Evolutionary conservation across 495 filamentous ascomycete genomes (phyloP).

Genomic region (Aspergillus funiculosus): DNA sequence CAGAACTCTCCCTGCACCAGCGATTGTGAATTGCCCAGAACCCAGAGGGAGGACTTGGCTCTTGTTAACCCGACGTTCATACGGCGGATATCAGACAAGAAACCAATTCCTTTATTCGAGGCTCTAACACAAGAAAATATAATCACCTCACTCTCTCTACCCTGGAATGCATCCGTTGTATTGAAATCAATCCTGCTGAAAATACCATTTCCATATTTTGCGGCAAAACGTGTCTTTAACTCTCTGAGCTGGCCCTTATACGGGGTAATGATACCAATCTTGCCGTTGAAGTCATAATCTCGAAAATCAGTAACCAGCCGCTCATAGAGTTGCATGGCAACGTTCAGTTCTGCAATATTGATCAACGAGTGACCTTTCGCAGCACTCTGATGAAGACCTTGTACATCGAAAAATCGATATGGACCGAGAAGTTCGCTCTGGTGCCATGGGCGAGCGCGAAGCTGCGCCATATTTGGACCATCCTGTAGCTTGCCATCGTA

Average conservation of each 20-base stretch:
- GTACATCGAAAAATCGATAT: slow-evolving; percentile 96
- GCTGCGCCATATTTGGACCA: slow-evolving; percentile 69
- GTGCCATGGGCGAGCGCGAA: slow-evolving; percentile 81
- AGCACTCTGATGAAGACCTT: slow-evolving; percentile 75
- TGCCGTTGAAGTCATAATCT: slow-evolving; percentile 64
- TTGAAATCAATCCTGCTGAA: slow-evolving; percentile 86
- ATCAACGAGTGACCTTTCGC: slow-evolving; percentile 79
- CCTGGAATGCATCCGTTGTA: slow-evolving; percentile 96
- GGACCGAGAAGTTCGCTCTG: slow-evolving; percentile 71
- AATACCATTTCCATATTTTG: slow-evolving; percentile 67
- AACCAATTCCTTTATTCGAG: slow-evolving; percentile 88
- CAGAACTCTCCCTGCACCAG: slow-evolving; percentile 85
- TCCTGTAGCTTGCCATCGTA: slow-evolving; percentile 84
- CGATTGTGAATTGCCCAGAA: slow-evolving; percentile 83
- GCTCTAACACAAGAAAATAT: slow-evolving; percentile 98
- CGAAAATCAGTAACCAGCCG: slow-evolving; percentile 68
- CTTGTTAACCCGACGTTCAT: slow-evolving; percentile 99
- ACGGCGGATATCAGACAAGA: slow-evolving; percentile 94
- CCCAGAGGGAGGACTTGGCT: slow-evolving; percentile 92
- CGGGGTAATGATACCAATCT: slow-evolving; percentile 93
- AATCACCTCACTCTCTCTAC: slow-evolving; percentile 92
- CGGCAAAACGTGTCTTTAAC: slow-evolving; percentile 64
- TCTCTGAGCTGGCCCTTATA: slow-evolving; percentile 90
- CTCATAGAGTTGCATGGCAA: slow-evolving; percentile 77
- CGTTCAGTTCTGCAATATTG: slow-evolving; percentile 78